Percentiles rank a stretch among this genome's conserved stretches.
phyloP scores from a whole-genome alignment of 1,284 basidiomycete species.

The Cutaneotrichosporon mucoides region DNA sequence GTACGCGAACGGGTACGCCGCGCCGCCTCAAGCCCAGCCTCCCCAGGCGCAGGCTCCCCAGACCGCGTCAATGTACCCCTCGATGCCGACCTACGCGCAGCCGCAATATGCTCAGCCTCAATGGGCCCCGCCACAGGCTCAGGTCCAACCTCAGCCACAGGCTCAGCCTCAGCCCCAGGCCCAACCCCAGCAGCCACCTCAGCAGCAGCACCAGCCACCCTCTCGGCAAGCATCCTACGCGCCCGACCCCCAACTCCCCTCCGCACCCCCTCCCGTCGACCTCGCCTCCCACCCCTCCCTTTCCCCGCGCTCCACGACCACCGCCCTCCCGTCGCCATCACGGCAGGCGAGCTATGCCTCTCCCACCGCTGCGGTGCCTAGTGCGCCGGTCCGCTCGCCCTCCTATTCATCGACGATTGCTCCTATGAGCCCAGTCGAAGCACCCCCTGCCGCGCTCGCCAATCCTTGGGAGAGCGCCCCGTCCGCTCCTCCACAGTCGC shows the following conservation, averaged over 20 bases:
- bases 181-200: conserved; percentile 7
- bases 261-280: conserved; percentile 29
- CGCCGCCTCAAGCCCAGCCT: conserved; percentile 7
- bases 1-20: conserved; percentile 24
- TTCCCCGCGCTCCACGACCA: conserved; percentile 27
- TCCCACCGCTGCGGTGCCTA: too few relatives aligned
- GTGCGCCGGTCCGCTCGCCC: too few relatives aligned
- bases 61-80: conserved; percentile 4
- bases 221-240: conserved; percentile 20
- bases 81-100: conserved; percentile 2
- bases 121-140: conserved; percentile 6
- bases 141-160: conserved; percentile 12
- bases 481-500: not conserved
- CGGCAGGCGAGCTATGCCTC: not conserved
- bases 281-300: conserved; percentile 27
- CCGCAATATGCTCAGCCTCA: too few relatives aligned
- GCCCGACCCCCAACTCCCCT: not conserved
- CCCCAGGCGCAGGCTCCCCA: too few relatives aligned
- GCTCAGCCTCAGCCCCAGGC: conserved; percentile 10
- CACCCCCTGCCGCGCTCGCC: not conserved
- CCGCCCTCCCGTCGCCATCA: conserved; percentile 33
- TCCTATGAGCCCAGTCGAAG: not conserved
- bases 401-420: too few relatives aligned
- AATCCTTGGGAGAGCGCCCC: not conserved
- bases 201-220: too few relatives aligned